phyloP scores from a whole-genome alignment of 1,139 yeast species.

The Pichia kudriavzevii region DNA sequence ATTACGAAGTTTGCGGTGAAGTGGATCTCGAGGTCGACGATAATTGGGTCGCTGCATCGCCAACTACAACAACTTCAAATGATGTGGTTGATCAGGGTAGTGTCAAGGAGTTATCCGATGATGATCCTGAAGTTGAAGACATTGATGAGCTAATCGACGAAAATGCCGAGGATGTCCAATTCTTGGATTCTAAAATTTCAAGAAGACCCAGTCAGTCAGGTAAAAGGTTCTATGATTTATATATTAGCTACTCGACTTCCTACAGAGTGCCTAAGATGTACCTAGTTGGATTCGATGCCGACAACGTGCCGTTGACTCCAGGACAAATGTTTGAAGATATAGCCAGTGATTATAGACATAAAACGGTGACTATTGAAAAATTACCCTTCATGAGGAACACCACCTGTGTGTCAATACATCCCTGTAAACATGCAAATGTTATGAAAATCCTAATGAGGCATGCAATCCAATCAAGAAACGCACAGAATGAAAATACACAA shows the following conservation, averaged over 20 bases:
- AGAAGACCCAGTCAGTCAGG: slow-evolving; percentile 26
- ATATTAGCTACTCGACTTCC: slow-evolving; percentile 87
- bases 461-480: slow-evolving; percentile 40
- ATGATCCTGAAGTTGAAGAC: slow-evolving; percentile 13
- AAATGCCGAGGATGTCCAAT: slow-evolving; percentile 19
- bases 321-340: slow-evolving; percentile 92
- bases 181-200: slow-evolving; percentile 23
- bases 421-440: slow-evolving; percentile 91
- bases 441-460: slow-evolving; percentile 81
- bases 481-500: slow-evolving; percentile 33
- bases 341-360: slow-evolving; percentile 82
- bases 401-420: slow-evolving; percentile 88
- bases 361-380: slow-evolving; percentile 92
- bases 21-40: slow-evolving; percentile 31
- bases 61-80: no score
- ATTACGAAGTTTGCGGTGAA: slow-evolving; percentile 37
- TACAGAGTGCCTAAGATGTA: slow-evolving; percentile 95
- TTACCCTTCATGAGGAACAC: slow-evolving; percentile 78
- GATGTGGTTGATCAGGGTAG: slow-evolving; percentile 9
- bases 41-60: no score
- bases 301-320: slow-evolving; percentile 83
- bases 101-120: slow-evolving; percentile 14
- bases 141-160: slow-evolving; percentile 21
- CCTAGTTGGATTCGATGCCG: slow-evolving; percentile 74
- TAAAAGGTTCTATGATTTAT: slow-evolving; percentile 75